A percentile compares a stretch with the other conserved stretches of the same genome.
phyloP scores from a whole-genome alignment of 1,284 basidiomycete species.

The Marasmius sp. region DNA sequence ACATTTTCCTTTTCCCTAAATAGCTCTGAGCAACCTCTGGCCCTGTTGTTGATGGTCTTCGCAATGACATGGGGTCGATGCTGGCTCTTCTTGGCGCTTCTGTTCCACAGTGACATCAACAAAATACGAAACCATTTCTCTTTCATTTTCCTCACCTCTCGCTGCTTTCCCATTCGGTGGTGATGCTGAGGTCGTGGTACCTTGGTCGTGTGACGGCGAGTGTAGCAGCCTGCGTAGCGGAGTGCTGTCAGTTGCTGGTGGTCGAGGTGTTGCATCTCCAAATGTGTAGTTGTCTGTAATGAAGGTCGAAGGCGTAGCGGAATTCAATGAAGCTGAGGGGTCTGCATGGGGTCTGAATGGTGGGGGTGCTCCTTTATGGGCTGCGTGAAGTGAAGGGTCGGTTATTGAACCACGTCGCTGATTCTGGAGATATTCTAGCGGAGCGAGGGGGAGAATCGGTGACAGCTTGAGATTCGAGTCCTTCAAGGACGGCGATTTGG shows the following conservation, averaged over 20 bases:
- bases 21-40: conserved; percentile 23
- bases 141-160: conserved; percentile 4
- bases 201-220: conserved; percentile 44
- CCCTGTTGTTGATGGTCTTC: conserved; percentile 57
- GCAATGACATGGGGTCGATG: conserved; percentile 46
- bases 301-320: conserved; percentile 44
- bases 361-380: conserved; percentile 30
- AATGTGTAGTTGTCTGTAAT: conserved; percentile 61
- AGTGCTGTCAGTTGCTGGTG: conserved; percentile 37
- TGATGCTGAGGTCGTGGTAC: conserved; percentile 6
- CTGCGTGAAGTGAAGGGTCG: conserved; percentile 73
- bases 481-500: neutral
- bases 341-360: conserved; percentile 28
- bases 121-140: neutral
- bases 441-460: conserved; percentile 49
- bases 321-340: conserved; percentile 22
- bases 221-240: conserved; percentile 54
- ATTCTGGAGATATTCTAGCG: conserved; percentile 73
- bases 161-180: conserved; percentile 27
- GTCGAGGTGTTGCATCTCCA: conserved; percentile 53
- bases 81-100: neutral
- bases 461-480: conserved; percentile 2
- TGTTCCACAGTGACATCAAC: neutral
- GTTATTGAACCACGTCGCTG: conserved; percentile 79
- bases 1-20: conserved; percentile 83